Conservation (phyloP, 345 rosid genomes). For the Mallotus nudiflorus region DNA sequence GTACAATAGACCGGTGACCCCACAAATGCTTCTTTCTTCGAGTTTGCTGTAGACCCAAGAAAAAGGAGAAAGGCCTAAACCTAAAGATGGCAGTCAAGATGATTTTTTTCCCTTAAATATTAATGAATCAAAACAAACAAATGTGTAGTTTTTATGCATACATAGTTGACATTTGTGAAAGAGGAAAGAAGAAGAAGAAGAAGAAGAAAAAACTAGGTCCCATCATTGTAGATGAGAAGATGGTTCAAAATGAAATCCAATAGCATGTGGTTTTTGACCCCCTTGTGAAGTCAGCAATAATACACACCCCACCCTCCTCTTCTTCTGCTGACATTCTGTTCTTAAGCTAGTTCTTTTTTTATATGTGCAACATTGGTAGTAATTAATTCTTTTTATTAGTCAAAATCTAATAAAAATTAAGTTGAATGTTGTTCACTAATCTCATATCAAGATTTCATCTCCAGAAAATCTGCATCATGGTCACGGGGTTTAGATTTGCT, state of each 20-base stretch:
- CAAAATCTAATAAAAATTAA: background rate
- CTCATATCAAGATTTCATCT: background rate
- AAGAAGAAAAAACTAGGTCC: background rate
- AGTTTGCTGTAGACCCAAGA: background rate
- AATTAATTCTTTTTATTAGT: no score
- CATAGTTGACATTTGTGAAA: conserved; percentile 21
- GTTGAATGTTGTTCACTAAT: background rate
- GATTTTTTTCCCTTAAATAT: conserved; percentile 4
- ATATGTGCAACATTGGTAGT: no score
- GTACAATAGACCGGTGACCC: background rate
- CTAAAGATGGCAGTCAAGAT: conserved; percentile 14
- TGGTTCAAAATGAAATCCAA: background rate
- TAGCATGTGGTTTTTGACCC: conserved; percentile 22
- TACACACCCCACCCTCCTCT: conserved; percentile 1
- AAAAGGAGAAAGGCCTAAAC: background rate
- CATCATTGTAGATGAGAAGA: background rate
- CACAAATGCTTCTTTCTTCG: background rate
- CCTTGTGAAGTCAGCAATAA: conserved; percentile 27
- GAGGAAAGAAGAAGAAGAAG: no score
- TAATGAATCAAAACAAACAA: conserved; percentile 3
- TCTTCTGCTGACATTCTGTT: conserved; percentile 23
- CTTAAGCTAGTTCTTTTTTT: no score
- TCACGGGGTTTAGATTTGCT: conserved; percentile 10
- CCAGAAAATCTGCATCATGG: conserved; percentile 17
- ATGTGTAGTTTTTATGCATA: background rate